Evolutionary conservation across 1,284 basidiomycete species (phyloP), one percentile per base, ranked within the genome.

Genomic region (Pseudozyma sp.): DNA sequence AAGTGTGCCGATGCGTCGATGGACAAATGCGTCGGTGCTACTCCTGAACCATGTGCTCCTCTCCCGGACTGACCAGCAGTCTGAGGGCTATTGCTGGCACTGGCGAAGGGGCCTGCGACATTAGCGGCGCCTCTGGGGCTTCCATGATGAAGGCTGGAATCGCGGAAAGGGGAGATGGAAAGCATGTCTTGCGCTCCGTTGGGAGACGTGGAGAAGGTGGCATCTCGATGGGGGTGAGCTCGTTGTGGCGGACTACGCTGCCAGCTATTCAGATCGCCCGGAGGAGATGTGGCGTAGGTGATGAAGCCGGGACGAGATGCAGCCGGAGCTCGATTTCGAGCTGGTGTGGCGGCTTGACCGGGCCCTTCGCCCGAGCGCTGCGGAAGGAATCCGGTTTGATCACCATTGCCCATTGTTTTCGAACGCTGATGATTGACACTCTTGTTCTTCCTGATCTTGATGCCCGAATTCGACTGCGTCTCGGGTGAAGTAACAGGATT

Each of bases 1-100:
- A 83, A 73, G 59, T 81, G 81, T 3, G 72, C 74, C 5, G 80
- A 76, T 6, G 78, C 76, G 45, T 77, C 76, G 56, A 73, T 69
- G 19, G 72, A 73, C 18, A 76, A 38, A 2, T 39, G 61, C 7
- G 71, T 70, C 0, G 71, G 52, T 4, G 61, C 62, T 36, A 38
- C 31, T 7, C 48, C 59, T 12, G 62, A 44, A 8, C 57, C 57
- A 8, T 71, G 63, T 9, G 56, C 59, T 9, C 59, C 40, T 43
- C 44, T 59, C 13, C 25, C 25, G 25, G 35, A 39, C 25, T 58
- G 54, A 4, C 45, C 58, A 3, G 21, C n/a, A 9, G 61, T 61
- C 34, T 74, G 59, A 11, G 71, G 71, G 45, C 62, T 74, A 59
- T 62, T 74, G 54, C 44, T 56, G 3, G 66, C 60, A 44, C 65